These are phyloP conservation scores for Pseudopediastrum boryanum DNA, from an alignment of 139 green algal species.

Conservation along the genomic window DNA sequence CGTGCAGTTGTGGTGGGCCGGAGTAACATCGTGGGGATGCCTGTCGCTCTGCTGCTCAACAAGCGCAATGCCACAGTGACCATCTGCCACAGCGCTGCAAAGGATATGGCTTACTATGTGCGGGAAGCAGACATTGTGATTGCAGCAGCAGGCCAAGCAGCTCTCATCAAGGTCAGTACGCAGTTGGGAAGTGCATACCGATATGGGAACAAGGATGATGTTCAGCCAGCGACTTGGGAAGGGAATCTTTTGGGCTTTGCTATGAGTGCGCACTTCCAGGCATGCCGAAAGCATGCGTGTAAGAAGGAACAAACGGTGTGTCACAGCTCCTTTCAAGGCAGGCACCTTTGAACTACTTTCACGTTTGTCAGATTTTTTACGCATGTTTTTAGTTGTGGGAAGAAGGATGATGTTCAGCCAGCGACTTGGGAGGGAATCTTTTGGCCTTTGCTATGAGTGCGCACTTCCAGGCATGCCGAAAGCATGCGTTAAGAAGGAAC, in stretches of 20 bases:
- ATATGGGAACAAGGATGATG: slow-evolving; percentile 26
- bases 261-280: too few species aligned
- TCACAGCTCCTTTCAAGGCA: too few species aligned
- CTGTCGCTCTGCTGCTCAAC: slow-evolving; percentile 90
- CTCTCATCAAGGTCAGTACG: slow-evolving; percentile 81
- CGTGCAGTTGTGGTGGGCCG: slow-evolving; percentile 90
- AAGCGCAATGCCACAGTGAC: slow-evolving; percentile 87
- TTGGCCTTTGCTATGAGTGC: too few species aligned
- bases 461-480: too few species aligned
- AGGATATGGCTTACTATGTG: slow-evolving; percentile 69
- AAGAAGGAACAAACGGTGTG: too few species aligned
- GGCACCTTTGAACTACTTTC: too few species aligned
- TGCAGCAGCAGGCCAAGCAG: slow-evolving; percentile 82
- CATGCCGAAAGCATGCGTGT: too few species aligned
- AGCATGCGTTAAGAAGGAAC: too few species aligned
- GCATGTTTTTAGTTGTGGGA: too few species aligned
- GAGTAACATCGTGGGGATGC: slow-evolving; percentile 95
- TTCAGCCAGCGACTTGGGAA: slow-evolving; percentile 3
- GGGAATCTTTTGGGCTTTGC: too few species aligned
- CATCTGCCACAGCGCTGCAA: slow-evolving; percentile 80
- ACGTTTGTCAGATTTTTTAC: too few species aligned
- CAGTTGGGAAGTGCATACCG: too few species aligned
- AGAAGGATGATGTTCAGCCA: background rate
- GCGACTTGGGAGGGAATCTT: background rate
- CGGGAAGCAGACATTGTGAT: slow-evolving; percentile 95